phyloP scores from a whole-genome alignment of 495 filamentous ascomycete species.

The Xylaria venustula region DNA sequence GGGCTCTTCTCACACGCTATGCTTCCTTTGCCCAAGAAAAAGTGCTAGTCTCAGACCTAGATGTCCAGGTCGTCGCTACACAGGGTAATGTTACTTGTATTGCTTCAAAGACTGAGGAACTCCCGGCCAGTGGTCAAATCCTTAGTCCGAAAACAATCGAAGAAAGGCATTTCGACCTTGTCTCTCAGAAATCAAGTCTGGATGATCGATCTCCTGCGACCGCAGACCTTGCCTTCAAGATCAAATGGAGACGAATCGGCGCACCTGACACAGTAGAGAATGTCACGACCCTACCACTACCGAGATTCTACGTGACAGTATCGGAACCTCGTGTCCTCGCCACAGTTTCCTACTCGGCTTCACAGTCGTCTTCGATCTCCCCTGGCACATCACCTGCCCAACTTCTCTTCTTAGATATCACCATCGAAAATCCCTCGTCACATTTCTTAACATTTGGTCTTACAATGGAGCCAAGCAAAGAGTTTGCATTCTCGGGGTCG shows the following conservation, averaged over 20 bases:
- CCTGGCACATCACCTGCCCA: conserved; percentile 15
- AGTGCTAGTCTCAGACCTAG: conserved; percentile 64
- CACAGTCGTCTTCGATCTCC: conserved; percentile 12
- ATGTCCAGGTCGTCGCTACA: conserved; percentile 53
- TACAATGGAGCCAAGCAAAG: conserved; percentile 86
- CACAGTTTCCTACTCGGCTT: conserved; percentile 48
- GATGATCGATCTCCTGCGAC: conserved; percentile 74
- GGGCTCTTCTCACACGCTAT: conserved; percentile 70
- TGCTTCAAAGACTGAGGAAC: conserved; percentile 28
- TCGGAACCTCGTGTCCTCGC: conserved; percentile 88
- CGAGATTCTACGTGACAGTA: conserved; percentile 73
- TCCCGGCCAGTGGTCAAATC: conserved; percentile 29
- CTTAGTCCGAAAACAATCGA: conserved; percentile 64
- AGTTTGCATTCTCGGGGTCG: conserved; percentile 89
- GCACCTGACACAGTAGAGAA: conserved; percentile 42
- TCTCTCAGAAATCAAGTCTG: conserved; percentile 67
- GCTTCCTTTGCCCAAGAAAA: conserved; percentile 72
- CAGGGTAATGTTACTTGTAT: conserved; percentile 48
- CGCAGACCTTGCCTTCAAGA: conserved; percentile 70
- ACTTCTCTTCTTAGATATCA: conserved; percentile 55
- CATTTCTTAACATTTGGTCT: conserved; percentile 92
- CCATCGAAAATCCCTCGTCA: conserved; percentile 88
- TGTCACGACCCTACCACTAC: conserved; percentile 64
- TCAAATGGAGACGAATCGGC: conserved; percentile 67
- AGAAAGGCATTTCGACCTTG: conserved; percentile 67